Conservation (phyloP, 495 filamentous ascomycete species). For the Neurospora tetrasperma region DNA sequence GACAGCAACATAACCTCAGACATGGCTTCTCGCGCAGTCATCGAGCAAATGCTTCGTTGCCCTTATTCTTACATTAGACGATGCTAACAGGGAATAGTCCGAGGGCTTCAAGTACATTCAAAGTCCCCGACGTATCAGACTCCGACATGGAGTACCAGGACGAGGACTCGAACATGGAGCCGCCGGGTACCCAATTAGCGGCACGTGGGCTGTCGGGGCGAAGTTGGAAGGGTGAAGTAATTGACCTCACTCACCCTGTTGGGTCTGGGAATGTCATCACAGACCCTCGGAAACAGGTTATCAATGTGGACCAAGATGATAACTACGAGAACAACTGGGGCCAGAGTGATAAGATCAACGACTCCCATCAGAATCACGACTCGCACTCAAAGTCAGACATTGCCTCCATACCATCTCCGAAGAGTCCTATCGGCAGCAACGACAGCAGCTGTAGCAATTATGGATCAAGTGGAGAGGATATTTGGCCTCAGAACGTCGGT, state of each 20-base stretch:
- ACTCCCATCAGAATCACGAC: constrained; percentile 21
- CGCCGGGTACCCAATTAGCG: not conserved
- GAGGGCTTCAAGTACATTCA: constrained; percentile 11
- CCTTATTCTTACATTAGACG: not conserved
- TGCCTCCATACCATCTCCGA: not conserved
- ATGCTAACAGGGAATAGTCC: not conserved
- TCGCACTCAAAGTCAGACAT: not conserved
- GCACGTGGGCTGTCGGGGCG: not conserved
- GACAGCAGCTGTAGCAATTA: not conserved
- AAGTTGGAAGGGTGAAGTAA: not conserved
- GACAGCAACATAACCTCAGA: not conserved
- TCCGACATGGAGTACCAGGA: constrained; percentile 9
- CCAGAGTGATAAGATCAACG: constrained; percentile 12
- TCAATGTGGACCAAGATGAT: constrained; percentile 1
- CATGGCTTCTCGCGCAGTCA: not conserved
- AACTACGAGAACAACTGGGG: not conserved
- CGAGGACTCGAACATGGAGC: constrained; percentile 6
- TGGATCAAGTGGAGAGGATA: not conserved
- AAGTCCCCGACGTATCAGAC: constrained; percentile 21
- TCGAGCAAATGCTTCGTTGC: not conserved
- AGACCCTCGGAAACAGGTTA: not conserved
- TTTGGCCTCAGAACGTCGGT: not conserved
- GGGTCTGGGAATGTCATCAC: not conserved
- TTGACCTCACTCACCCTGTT: not conserved
- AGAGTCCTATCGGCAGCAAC: not conserved